Base-by-base conservation (phyloP, 176 grass and related monocot species). In the Carex kokanica region DNA sequence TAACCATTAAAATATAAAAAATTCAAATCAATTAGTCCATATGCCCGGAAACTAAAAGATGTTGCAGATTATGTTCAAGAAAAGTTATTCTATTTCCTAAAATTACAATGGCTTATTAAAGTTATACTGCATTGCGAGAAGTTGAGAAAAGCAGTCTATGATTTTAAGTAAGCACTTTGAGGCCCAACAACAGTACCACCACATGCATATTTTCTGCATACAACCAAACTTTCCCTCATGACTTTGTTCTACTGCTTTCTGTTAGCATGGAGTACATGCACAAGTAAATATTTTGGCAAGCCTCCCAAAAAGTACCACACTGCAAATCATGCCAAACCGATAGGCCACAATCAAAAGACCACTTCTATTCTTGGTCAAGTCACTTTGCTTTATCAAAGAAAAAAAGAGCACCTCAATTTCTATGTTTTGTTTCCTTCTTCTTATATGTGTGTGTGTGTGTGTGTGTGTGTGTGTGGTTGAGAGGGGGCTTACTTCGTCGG, bases 401-500 rank as follows among this genome's bases (percentile, higher is more conserved):
- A 49, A n/a, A 72, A 43, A 8, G 15, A 70, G 8, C 31, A 72
- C 15, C 24, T 77, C 49, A 3, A 52, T 64, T 31, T 31, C 21
- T 14, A 14, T 78, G 2, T 79, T 36, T 36, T 38, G 3, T 58
- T 52, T 36, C 15, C 14, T 36, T 38, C 15, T 6, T 3, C n/a
- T n/a, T n/a, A n/a, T n/a, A n/a, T n/a, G n/a, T n/a, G n/a, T n/a
- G 3, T 34, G 75, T 79, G 15, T 56, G 20, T 55, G 41, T 53
- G 24, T 24, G 11, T 6, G 25, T 78, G 10, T 9, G 8, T 58
- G 47, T n/a, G n/a, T n/a, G n/a, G 59, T 54, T 29, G 52, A n/a
- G 18, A 67, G 16, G 0, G 17, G 45, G 83, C 86, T 91, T 93
- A 98, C 93, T 84, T 98, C 91, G 20, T 89, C 68, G 54, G 93